Evolutionary conservation across 306 rosid genomes (phyloP), one percentile per base, ranked within the genome.

Genomic region (Dryas drummondii): DNA sequence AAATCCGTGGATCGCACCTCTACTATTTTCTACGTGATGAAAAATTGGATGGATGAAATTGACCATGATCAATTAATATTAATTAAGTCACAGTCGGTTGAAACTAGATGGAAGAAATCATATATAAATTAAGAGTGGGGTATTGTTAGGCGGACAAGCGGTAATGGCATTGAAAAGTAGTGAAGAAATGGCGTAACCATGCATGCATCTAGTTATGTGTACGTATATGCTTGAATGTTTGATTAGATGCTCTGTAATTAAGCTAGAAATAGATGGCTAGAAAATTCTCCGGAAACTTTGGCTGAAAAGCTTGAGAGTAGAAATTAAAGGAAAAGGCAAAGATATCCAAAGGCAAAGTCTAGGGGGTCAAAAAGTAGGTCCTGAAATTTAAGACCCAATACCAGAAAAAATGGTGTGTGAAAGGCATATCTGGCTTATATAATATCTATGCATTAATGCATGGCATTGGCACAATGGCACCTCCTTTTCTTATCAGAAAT

Each of bases 81-180:
- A 1, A 32, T 32, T 32, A 1, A 32, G 37, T 32, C 37, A 32
- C 37, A 32, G 37, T 32, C 3, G 37, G 37, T 32, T 1, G 37
- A 32, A 32, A 32, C 3, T 32, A 32, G 37, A 32, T 32, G 37
- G 37, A 32, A 32, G 3, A 32, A 32, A 32, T 32, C 37, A 32
- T 32, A 32, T 32, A 32, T 32, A 2, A 32, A 32, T 32, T 32
- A 32, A 32, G 37, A 32, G 37, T 32, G 37, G 37, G 37, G 37
- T 32, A 32, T 5, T 40, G 68, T 63, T 40, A 41, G 68, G 68
- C 68, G 16, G 49, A 63, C 68, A 63, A 41, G 22, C 5, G 13
- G 68, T 42, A 63, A 41, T 74, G 52, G 78, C 60, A 10, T 74
- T 63, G 78, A 63, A 74, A 62, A 64, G 22, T 19, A 7, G 14